These are phyloP conservation scores for Fusarium guadeloupense DNA, from an alignment of 2,329 filamentous ascomycete species.

Conservation along the genomic window DNA sequence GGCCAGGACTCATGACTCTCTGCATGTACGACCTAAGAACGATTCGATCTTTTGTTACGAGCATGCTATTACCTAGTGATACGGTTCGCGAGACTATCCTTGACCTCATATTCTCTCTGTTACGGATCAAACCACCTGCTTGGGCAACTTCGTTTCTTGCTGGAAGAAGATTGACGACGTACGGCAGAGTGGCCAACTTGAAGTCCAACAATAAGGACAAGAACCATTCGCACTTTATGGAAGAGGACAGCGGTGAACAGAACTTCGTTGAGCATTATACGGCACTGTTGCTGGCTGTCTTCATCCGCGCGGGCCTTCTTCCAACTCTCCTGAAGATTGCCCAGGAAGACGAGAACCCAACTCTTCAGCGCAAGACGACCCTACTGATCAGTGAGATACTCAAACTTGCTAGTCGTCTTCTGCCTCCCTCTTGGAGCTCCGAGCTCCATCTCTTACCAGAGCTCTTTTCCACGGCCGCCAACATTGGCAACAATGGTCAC, in stretches of 20 bases:
- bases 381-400: slow-evolving; percentile 90
- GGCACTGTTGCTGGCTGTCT: slow-evolving; percentile 83
- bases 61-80: slow-evolving; percentile 66
- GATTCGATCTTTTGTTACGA: slow-evolving; percentile 79
- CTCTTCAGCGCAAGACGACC: slow-evolving; percentile 86
- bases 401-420: slow-evolving; percentile 84
- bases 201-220: slow-evolving; percentile 65
- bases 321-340: slow-evolving; percentile 70
- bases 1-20: slow-evolving; percentile 89
- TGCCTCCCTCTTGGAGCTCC: slow-evolving; percentile 84
- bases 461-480: slow-evolving; percentile 79
- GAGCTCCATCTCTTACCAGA: slow-evolving; percentile 89
- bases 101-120: slow-evolving; percentile 80
- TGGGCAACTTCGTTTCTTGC: slow-evolving; percentile 98
- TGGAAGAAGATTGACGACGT: slow-evolving; percentile 90
- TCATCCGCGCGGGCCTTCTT: slow-evolving; percentile 83
- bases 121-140: slow-evolving; percentile 88
- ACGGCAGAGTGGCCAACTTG: slow-evolving; percentile 90
- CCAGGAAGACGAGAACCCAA: slow-evolving; percentile 72
- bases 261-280: slow-evolving; percentile 96
- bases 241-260: slow-evolving; percentile 76
- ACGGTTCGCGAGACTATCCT: slow-evolving; percentile 78
- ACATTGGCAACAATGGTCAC: slow-evolving; percentile 75
- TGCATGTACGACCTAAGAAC: slow-evolving; percentile 89
- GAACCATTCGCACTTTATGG: slow-evolving; percentile 62